Conservation (phyloP, 495 filamentous ascomycete species). For the Podospora anserina region DNA sequence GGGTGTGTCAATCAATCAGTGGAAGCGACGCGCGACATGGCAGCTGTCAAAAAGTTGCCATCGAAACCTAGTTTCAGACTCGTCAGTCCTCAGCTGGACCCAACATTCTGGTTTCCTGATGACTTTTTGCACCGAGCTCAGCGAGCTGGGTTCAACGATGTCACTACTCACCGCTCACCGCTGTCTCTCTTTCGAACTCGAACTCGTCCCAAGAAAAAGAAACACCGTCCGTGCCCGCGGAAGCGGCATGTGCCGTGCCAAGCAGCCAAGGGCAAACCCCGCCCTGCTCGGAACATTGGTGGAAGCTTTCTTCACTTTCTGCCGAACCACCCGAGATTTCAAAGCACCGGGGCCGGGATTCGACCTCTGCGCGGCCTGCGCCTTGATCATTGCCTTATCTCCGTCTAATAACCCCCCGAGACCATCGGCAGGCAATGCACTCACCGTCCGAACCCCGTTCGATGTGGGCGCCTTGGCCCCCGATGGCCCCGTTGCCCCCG, state of each 20-base stretch:
- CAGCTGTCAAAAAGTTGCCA: not conserved
- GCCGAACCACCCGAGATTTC: slow-evolving; percentile 1
- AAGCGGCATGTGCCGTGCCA: not conserved
- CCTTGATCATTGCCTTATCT: not conserved
- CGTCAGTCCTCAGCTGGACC: no score
- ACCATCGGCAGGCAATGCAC: not conserved
- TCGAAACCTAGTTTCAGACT: no score
- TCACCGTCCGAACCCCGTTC: not conserved
- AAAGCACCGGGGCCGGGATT: not conserved
- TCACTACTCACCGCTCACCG: not conserved
- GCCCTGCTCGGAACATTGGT: not conserved
- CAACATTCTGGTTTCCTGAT: no score
- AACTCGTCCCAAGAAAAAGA: no score
- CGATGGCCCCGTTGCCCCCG: not conserved
- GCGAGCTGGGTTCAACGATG: not conserved
- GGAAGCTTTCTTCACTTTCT: not conserved
- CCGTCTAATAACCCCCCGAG: not conserved
- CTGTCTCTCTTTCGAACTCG: no score
- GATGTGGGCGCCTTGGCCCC: not conserved
- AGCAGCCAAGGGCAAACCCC: not conserved
- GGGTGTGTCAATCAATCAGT: not conserved
- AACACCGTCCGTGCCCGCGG: not conserved
- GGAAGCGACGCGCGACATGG: no score
- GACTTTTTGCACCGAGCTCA: no score
- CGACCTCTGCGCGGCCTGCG: not conserved